Percentiles rank a stretch among this genome's conserved stretches.
phyloP scores from a whole-genome alignment of 192 early-diverging fungal species.

The Spinellus fusiger region DNA sequence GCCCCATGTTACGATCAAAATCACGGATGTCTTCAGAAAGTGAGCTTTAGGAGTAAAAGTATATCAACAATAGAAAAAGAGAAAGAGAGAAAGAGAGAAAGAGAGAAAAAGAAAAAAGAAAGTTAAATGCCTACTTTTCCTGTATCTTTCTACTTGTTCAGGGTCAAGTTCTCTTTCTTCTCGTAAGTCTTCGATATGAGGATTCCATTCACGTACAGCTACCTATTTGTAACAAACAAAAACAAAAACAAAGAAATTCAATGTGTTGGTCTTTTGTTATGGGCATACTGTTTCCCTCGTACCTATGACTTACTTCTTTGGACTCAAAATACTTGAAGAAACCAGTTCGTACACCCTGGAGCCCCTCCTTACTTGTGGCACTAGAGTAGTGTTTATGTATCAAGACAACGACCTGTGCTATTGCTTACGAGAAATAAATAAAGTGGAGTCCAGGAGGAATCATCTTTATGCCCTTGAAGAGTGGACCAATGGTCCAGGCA shows the following conservation, averaged over 20 bases:
- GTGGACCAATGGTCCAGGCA: slow-evolving; percentile 84
- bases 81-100: slow-evolving; percentile 4
- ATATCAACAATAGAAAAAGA: too few species aligned
- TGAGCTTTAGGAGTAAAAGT: not conserved
- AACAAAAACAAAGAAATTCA: slow-evolving; percentile 16
- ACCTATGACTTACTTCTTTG: slow-evolving; percentile 45
- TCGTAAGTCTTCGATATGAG: slow-evolving; percentile 61
- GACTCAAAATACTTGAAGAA: slow-evolving; percentile 69
- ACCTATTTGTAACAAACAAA: slow-evolving; percentile 44
- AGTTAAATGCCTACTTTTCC: slow-evolving; percentile 42
- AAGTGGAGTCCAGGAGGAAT: slow-evolving; percentile 95
- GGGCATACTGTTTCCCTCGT: not conserved
- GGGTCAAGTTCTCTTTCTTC: slow-evolving; percentile 46
- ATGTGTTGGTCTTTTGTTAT: not conserved
- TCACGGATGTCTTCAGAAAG: slow-evolving; percentile 56
- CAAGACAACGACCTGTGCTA: not conserved
- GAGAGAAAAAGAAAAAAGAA: not conserved
- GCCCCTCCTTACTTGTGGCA: slow-evolving; percentile 35
- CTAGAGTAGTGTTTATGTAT: slow-evolving; percentile 9
- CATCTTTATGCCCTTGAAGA: slow-evolving; percentile 88
- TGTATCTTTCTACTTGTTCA: slow-evolving; percentile 58
- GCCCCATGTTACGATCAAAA: slow-evolving; percentile 74
- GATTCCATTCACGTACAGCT: slow-evolving; percentile 77
- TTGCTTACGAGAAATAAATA: slow-evolving; percentile 72
- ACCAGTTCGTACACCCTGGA: slow-evolving; percentile 58